phyloP scores from a whole-genome alignment of 2,329 filamentous ascomycete genomes.

The Calycina marina region DNA sequence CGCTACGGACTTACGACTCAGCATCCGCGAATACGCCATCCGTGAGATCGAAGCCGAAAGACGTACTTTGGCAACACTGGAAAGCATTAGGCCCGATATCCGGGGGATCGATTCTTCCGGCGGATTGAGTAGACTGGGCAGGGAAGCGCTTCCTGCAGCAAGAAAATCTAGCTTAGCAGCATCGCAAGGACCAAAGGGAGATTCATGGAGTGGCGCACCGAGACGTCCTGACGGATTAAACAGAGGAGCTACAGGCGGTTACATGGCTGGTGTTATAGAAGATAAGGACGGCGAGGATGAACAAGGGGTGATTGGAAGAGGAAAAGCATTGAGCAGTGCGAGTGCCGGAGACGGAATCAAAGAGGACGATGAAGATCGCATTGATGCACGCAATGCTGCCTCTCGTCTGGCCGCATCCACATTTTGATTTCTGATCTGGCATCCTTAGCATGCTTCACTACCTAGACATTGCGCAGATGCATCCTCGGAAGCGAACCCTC shows the following conservation, averaged over 20 bases:
- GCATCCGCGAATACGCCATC: conserved; percentile 82
- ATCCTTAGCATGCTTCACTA: background rate
- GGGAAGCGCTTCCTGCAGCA: conserved; percentile 64
- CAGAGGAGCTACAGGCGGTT: conserved; percentile 61
- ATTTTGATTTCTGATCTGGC: conserved; percentile 1
- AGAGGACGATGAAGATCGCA: conserved; percentile 80
- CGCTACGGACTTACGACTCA: conserved; percentile 64
- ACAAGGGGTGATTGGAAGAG: conserved; percentile 22
- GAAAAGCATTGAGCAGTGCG: conserved; percentile 19
- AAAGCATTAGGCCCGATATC: conserved; percentile 84
- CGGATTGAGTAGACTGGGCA: conserved; percentile 75
- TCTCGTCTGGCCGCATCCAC: conserved; percentile 89
- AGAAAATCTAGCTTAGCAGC: conserved; percentile 67
- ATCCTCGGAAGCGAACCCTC: no score
- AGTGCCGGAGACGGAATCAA: conserved; percentile 35
- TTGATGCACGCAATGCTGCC: conserved; percentile 91
- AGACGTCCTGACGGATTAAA: conserved; percentile 59
- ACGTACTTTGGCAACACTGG: conserved; percentile 79
- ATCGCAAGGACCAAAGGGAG: conserved; percentile 92
- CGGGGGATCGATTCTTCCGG: conserved; percentile 84
- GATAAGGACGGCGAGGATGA: conserved; percentile 42
- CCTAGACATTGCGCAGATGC: no score
- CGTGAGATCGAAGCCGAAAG: conserved; percentile 93
- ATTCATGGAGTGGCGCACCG: conserved; percentile 92
- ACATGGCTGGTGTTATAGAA: conserved; percentile 49